Conservation (phyloP, 352 stramenopile species). For the Pythium dissimile region DNA sequence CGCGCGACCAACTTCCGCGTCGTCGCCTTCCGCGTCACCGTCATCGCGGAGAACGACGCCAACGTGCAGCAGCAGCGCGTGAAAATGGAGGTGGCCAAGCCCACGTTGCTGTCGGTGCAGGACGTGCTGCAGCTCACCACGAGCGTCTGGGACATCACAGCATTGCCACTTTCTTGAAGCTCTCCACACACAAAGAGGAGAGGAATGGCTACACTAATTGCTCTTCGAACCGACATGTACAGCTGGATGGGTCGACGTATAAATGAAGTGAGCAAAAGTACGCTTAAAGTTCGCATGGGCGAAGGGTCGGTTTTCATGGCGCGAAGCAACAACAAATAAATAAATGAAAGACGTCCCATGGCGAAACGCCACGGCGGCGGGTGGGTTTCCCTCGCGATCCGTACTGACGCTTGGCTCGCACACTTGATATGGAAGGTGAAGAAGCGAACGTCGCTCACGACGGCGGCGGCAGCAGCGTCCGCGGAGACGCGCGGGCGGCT, state of each 20-base stretch:
- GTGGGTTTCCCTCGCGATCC: background rate
- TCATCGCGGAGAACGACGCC: background rate
- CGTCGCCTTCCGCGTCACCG: conserved; percentile 2
- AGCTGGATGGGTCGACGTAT: background rate
- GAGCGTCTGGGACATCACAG: background rate
- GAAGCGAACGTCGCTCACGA: background rate
- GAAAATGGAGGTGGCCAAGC: background rate
- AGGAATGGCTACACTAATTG: background rate
- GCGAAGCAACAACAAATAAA: background rate
- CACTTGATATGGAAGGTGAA: conserved; percentile 8
- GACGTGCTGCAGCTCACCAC: background rate
- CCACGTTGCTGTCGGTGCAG: background rate
- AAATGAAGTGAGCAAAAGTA: background rate
- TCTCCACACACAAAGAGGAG: too few species aligned
- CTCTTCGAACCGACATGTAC: background rate
- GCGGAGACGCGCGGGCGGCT: too few species aligned
- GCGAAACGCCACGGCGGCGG: conserved; percentile 7
- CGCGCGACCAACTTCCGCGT: conserved; percentile 6
- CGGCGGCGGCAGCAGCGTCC: too few species aligned
- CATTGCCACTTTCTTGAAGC: background rate
- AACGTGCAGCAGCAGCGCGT: background rate
- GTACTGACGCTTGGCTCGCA: too few species aligned
- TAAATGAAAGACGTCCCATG: background rate
- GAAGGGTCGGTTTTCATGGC: conserved; percentile 3
- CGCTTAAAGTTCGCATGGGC: background rate